phyloP scores from a whole-genome alignment of 345 rosid species.

The Aquilaria sinensis region DNA sequence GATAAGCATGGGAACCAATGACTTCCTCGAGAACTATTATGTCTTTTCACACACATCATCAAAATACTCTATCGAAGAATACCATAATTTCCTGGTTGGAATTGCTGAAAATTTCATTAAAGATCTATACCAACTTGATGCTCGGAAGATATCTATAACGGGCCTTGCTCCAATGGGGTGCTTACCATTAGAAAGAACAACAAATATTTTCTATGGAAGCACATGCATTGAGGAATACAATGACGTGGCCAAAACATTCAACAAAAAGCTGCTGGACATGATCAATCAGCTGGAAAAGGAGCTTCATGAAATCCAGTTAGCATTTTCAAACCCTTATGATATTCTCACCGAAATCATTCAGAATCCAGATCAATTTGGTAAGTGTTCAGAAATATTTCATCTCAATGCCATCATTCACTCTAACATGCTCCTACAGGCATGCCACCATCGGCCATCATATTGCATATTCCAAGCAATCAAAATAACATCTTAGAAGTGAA shows the following conservation, averaged over 20 bases:
- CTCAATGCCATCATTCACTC: too few species aligned
- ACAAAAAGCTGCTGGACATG: conserved; percentile 31
- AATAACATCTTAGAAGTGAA: too few species aligned
- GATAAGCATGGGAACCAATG: conserved; percentile 82
- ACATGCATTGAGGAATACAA: conserved; percentile 56
- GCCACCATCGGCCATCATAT: too few species aligned
- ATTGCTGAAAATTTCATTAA: conserved; percentile 46
- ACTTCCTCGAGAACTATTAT: conserved; percentile 77
- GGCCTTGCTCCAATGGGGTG: conserved; percentile 89
- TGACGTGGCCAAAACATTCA: conserved; percentile 55
- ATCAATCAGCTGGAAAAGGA: conserved; percentile 33
- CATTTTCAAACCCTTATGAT: conserved; percentile 41
- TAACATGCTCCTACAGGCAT: too few species aligned
- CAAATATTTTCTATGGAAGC: conserved; percentile 37
- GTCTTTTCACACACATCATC: conserved; percentile 31
- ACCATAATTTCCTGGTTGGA: conserved; percentile 48
- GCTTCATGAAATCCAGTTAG: conserved; percentile 38
- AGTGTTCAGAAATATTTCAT: conserved; percentile 19
- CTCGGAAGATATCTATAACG: conserved; percentile 42
- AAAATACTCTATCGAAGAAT: conserved; percentile 36
- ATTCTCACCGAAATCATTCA: conserved; percentile 39
- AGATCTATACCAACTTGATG: conserved; percentile 59
- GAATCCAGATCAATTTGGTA: conserved; percentile 47
- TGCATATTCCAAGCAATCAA: too few species aligned
- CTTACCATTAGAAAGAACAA: conserved; percentile 72